A percentile compares a stretch with the other conserved stretches of the same genome.
Evolutionary conservation across 441 rosid genomes (phyloP).

Genomic region (Omphalea diandra): DNA sequence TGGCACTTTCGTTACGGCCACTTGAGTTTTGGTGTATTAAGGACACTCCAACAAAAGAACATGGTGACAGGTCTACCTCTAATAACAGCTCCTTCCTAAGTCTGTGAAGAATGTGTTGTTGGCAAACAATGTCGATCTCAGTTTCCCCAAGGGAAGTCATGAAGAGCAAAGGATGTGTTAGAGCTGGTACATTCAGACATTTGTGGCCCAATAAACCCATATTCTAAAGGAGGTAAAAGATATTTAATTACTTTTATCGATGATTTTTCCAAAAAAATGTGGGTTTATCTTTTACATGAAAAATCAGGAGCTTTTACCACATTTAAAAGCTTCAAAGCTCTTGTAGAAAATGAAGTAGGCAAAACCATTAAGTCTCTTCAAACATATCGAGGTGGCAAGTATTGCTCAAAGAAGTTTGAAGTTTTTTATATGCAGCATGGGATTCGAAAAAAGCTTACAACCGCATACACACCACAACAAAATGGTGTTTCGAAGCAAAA

Average conservation of each 20-base stretch:
- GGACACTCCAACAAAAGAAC: too few relatives aligned
- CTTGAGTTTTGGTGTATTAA: too few relatives aligned
- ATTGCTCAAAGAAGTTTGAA: neutral
- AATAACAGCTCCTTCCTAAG: neutral
- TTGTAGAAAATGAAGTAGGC: neutral
- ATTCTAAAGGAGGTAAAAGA: neutral
- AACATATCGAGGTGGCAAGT: neutral
- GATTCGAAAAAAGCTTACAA: neutral
- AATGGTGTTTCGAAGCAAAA: too few relatives aligned
- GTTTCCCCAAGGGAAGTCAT: too few relatives aligned
- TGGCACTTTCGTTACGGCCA: too few relatives aligned
- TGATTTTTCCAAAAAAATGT: too few relatives aligned
- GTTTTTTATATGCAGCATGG: neutral
- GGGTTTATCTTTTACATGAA: neutral
- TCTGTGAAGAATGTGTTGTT: too few relatives aligned
- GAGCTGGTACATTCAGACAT: neutral
- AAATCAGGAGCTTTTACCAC: neutral
- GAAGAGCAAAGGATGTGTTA: neutral
- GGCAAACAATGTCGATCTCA: too few relatives aligned
- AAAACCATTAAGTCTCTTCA: neutral
- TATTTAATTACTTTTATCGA: too few relatives aligned
- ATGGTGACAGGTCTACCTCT: too few relatives aligned
- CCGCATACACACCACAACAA: neutral
- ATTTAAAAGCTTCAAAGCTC: neutral
- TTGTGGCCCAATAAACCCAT: neutral